Percentiles rank a stretch among this genome's conserved stretches.
Conservation (phyloP, 2,329 filamentous ascomycete species). For the Beauveria scarabaeidicola region DNA sequence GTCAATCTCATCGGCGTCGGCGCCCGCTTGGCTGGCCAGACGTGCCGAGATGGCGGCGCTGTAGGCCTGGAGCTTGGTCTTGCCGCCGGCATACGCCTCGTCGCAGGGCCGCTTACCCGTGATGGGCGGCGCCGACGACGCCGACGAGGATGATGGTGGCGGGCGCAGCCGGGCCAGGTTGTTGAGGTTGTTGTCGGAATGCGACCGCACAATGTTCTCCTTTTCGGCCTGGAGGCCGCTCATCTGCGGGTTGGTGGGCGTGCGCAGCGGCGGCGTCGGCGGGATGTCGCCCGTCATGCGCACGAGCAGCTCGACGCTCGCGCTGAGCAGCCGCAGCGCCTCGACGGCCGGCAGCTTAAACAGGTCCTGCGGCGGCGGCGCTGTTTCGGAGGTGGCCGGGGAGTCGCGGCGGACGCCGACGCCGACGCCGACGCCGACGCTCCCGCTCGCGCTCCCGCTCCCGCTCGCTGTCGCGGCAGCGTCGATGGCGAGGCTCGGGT, state of each 20-base stretch:
- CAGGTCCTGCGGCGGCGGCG: slow-evolving; percentile 46
- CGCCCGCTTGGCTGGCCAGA: slow-evolving; percentile 17
- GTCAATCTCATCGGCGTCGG: slow-evolving; percentile 26
- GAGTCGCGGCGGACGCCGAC: neutral
- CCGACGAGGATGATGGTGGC: neutral
- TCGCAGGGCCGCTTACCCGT: slow-evolving; percentile 9
- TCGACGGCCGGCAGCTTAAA: slow-evolving; percentile 63
- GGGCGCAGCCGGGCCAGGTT: slow-evolving; percentile 38
- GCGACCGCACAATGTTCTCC: slow-evolving; percentile 48
- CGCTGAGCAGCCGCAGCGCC: slow-evolving; percentile 72
- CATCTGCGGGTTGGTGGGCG: slow-evolving; percentile 58
- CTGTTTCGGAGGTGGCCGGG: slow-evolving; percentile 19
- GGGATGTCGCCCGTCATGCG: slow-evolving; percentile 69
- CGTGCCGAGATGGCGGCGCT: slow-evolving; percentile 20
- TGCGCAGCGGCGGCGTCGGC: slow-evolving; percentile 63
- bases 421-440: no score
- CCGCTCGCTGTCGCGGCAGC: neutral
- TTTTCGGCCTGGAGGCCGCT: slow-evolving; percentile 55
- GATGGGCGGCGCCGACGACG: neutral
- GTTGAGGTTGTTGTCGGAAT: slow-evolving; percentile 48
- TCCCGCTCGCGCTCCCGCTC: no score
- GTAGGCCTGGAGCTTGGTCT: slow-evolving; percentile 20
- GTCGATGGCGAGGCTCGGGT: slow-evolving; percentile 24
- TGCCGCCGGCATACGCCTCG: neutral
- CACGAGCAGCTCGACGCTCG: slow-evolving; percentile 62